Conservation (phyloP, 345 rosid species). For the Linum usitatissimum region DNA sequence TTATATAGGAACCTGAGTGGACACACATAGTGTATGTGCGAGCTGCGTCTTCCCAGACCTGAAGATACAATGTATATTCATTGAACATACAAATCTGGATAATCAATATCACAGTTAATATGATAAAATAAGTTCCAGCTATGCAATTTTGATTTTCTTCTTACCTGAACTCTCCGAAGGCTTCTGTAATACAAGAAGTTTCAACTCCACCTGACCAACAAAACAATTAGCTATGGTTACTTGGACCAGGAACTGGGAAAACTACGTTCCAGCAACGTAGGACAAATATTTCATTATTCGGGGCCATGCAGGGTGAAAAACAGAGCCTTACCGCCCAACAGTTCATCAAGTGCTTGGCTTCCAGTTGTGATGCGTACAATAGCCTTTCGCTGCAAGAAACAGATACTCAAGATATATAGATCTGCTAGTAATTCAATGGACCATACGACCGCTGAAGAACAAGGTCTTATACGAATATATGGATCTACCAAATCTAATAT, state of each 20-base stretch:
- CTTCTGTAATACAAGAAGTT: constrained; percentile 71
- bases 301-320: constrained; percentile 3
- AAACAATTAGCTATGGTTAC: neutral
- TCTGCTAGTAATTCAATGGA: neutral
- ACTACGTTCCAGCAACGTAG: neutral
- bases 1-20: constrained; percentile 57
- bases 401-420: neutral
- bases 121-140: neutral
- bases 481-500: neutral
- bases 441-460: neutral
- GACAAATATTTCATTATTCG: too few species aligned
- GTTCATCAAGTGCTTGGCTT: constrained; percentile 89
- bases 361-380: constrained; percentile 84
- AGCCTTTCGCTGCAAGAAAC: constrained; percentile 38
- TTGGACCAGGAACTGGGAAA: neutral
- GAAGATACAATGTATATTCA: constrained; percentile 11
- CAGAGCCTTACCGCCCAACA: constrained; percentile 50
- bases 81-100: neutral
- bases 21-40: constrained; percentile 76
- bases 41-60: constrained; percentile 93
- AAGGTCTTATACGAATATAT: neutral
- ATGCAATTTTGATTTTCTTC: constrained; percentile 10
- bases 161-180: constrained; percentile 89
- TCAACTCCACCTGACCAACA: constrained; percentile 60
- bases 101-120: neutral